phyloP scores from a whole-genome alignment of 2,329 filamentous ascomycete genomes.

The Scolecobasidium constrictum region DNA sequence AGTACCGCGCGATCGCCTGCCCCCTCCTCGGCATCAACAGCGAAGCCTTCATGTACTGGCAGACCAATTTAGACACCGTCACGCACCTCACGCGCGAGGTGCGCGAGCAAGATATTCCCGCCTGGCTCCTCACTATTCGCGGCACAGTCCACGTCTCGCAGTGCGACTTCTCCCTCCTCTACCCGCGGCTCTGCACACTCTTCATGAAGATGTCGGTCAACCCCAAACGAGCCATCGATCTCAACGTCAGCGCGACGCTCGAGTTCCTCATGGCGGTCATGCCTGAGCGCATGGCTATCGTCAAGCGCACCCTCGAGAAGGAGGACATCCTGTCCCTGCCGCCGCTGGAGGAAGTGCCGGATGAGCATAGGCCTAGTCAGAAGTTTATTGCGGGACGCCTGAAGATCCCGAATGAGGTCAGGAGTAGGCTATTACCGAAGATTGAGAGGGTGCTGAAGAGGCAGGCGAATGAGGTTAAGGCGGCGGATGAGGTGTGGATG shows the following conservation, averaged over 20 bases:
- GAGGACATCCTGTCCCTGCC: conserved; percentile 40
- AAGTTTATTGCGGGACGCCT: conserved; percentile 49
- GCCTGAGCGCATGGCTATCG: conserved; percentile 31
- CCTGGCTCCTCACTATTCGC: conserved; percentile 36
- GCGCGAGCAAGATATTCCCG: conserved; percentile 21
- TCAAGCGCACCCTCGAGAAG: conserved; percentile 40
- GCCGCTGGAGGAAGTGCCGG: conserved; percentile 36
- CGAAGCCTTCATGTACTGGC: conserved; percentile 63
- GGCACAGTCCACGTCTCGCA: conserved; percentile 57
- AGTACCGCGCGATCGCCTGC: conserved; percentile 35
- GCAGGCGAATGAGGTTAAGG: conserved; percentile 21
- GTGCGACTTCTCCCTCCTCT: conserved; percentile 55
- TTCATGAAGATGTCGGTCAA: conserved; percentile 55
- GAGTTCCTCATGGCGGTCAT: conserved; percentile 50
- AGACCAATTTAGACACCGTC: conserved; percentile 49
- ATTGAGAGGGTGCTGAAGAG: conserved; percentile 30
- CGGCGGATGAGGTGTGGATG: conserved; percentile 42
- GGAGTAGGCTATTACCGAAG: conserved; percentile 36
- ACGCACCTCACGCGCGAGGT: conserved; percentile 47
- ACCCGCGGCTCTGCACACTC: conserved; percentile 46
- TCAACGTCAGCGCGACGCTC: conserved; percentile 52
- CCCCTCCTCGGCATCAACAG: conserved; percentile 54
- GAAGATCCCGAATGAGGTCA: conserved; percentile 47
- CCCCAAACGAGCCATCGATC: conserved; percentile 48
- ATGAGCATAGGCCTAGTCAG: conserved; percentile 43